Conservation (phyloP, 176 grass and related monocot species). For the Phoenix roebelenii region DNA sequence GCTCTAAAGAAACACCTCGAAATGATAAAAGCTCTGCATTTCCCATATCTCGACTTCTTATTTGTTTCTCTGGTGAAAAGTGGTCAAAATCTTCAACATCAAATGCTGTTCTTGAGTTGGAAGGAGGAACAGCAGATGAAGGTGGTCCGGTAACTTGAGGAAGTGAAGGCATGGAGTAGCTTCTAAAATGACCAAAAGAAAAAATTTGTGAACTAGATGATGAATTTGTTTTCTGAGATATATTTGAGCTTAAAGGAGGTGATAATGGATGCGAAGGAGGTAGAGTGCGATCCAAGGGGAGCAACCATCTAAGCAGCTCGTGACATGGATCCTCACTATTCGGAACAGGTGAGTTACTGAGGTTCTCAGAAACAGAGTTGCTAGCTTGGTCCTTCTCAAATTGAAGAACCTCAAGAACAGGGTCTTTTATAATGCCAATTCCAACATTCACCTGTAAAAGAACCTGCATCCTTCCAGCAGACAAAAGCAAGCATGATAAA, state of each 20-base stretch:
- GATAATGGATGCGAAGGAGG: constrained; percentile 53
- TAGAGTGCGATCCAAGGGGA: constrained; percentile 78
- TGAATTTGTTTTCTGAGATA: constrained; percentile 69
- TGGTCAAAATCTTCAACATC: constrained; percentile 65
- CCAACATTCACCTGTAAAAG: constrained; percentile 88
- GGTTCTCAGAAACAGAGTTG: constrained; percentile 36
- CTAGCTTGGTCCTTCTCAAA: constrained; percentile 66
- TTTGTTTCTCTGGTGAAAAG: constrained; percentile 49
- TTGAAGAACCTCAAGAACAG: constrained; percentile 90
- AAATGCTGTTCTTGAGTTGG: constrained; percentile 44
- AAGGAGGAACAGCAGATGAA: constrained; percentile 26
- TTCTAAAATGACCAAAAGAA: constrained; percentile 73
- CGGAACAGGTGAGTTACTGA: constrained; percentile 18
- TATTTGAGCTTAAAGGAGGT: constrained; percentile 55
- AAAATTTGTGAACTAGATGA: constrained; percentile 77
- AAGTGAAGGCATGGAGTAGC: constrained; percentile 85
- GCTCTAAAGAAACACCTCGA: constrained; percentile 92
- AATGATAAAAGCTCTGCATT: constrained; percentile 77
- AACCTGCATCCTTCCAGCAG: constrained; percentile 95
- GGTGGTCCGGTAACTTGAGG: constrained; percentile 16
- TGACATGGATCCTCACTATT: constrained; percentile 58
- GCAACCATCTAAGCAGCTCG: constrained; percentile 83
- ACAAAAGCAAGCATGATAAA: constrained; percentile 30
- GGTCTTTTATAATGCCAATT: constrained; percentile 63
- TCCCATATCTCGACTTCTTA: constrained; percentile 45